These are phyloP conservation scores for Camellia granthamiana DNA, from an alignment of 148 eudicot species.

Conservation along the genomic window DNA sequence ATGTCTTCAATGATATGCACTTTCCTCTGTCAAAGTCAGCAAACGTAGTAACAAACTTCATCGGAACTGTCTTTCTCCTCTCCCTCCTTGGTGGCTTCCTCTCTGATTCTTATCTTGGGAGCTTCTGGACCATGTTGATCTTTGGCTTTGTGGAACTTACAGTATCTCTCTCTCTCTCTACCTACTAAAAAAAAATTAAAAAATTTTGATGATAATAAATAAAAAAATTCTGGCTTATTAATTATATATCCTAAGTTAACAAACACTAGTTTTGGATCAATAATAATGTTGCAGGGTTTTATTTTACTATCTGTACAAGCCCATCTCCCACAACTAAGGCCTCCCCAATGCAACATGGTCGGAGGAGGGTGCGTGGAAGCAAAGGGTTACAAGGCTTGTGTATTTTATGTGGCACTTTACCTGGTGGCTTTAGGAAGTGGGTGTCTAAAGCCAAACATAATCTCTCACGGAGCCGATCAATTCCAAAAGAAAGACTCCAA, in stretches of 20 bases:
- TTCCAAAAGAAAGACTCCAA: conserved; percentile 39
- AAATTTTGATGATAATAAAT: too few species aligned
- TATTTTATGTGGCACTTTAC: conserved; percentile 68
- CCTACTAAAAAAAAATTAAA: too few species aligned
- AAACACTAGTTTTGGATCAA: neutral
- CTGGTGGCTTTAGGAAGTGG: conserved; percentile 89
- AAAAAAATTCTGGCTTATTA: too few species aligned
- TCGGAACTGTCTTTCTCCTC: conserved; percentile 49
- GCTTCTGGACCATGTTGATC: conserved; percentile 43
- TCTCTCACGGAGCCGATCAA: conserved; percentile 87
- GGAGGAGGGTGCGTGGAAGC: conserved; percentile 48
- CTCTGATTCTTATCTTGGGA: conserved; percentile 51
- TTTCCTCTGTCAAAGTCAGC: conserved; percentile 44
- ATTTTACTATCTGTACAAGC: conserved; percentile 77
- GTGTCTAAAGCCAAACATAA: conserved; percentile 87
- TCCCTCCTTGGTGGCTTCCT: conserved; percentile 57
- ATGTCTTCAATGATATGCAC: conserved; percentile 52
- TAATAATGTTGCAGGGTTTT: conserved; percentile 52
- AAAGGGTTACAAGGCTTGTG: conserved; percentile 50
- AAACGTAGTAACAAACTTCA: conserved; percentile 45
- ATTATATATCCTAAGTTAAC: too few species aligned
- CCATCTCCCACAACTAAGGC: conserved; percentile 65
- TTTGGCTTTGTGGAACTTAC: conserved; percentile 75
- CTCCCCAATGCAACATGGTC: conserved; percentile 61
- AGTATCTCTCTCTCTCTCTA: conserved; percentile 21